phyloP scores from a whole-genome alignment of 805 yeast genomes.

The Starmerella kuoi region DNA sequence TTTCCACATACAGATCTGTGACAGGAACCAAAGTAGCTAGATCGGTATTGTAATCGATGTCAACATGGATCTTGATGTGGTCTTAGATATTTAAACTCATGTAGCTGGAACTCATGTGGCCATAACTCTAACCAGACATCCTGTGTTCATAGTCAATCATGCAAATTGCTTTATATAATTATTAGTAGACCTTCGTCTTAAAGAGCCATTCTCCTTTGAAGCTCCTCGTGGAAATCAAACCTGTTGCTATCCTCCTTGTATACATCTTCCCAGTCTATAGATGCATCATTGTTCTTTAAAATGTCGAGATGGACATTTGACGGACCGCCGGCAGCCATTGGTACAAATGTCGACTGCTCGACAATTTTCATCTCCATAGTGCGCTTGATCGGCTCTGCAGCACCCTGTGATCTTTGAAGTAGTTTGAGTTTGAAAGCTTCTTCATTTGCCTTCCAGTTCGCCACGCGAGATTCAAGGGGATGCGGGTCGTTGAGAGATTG shows the following conservation, averaged over 20 bases:
- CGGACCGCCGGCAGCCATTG: constrained; percentile 47
- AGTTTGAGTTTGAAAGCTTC: constrained; percentile 58
- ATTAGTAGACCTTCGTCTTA: too few relatives aligned
- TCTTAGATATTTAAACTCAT: too few relatives aligned
- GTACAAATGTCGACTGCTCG: constrained; percentile 55
- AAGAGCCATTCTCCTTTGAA: constrained; percentile 44
- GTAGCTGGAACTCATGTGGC: too few relatives aligned
- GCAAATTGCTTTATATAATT: too few relatives aligned
- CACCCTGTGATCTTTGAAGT: constrained; percentile 74
- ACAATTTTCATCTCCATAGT: constrained; percentile 78
- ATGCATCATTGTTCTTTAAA: constrained; percentile 59
- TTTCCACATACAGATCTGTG: too few relatives aligned
- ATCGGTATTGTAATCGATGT: too few relatives aligned
- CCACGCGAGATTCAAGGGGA: constrained; percentile 68
- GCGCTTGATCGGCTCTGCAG: constrained; percentile 86
- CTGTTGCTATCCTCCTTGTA: constrained; percentile 36
- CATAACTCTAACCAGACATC: too few relatives aligned
- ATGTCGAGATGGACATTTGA: constrained; percentile 62
- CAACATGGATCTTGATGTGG: too few relatives aligned
- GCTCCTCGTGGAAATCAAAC: constrained; percentile 55
- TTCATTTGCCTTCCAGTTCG: constrained; percentile 71
- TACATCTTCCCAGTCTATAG: constrained; percentile 89
- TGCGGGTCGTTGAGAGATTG: constrained; percentile 38
- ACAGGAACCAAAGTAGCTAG: too few relatives aligned
- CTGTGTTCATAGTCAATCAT: too few relatives aligned